Evolutionary conservation across 208 protist genomes (phyloP), one percentile per base, ranked within the genome.

Genomic region (Leishmania arabica): DNA sequence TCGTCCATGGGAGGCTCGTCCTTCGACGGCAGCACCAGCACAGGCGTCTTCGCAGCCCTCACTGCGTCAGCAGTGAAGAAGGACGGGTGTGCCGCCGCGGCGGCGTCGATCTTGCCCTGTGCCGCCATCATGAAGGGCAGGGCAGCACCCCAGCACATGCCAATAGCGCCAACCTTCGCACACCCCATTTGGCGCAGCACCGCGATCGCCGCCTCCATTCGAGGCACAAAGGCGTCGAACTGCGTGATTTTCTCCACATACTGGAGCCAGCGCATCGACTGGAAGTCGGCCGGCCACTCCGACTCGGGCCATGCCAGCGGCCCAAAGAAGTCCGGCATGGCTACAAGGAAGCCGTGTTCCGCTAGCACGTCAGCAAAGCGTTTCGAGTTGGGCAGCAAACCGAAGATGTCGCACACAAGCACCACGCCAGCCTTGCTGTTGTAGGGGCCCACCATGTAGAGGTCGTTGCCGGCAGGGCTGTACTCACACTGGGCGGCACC

Each of bases 271-370:
- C 69, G 69, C 69, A 0, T 40, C 13, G 31, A 54, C 77, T 87
- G 54, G 77, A 84, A 93, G 75, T 92, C 77, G 0, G 84, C 81
- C 0, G 86, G 90, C 81, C 79, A 93, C 15, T 86, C 58, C 34
- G 40, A 71, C 54, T 78, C 70, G 8, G 78, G 66, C 92, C 92
- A 93, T 45, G 80, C 73, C 2, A 47, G 49, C 1, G 54, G 68
- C 19, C 78, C 75, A 49, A 91, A 88, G 80, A 92, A 95, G 80
- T 95, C 90, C 5, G 92, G 92, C 83, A 89, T 85, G 58, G 92
- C 81, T 7, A 90, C 90, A 31, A 92, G 83, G 80, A 86, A 92
- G 56, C 88, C 90, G 4, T 80, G 73, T 62, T 40, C 72, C n/a
- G 85, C 89, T 6, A 95, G 77, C 37, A 75, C 21, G 76, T 95